phyloP scores from a whole-genome alignment of 495 filamentous ascomycete genomes.

The Aspergillus bertholletiae region DNA sequence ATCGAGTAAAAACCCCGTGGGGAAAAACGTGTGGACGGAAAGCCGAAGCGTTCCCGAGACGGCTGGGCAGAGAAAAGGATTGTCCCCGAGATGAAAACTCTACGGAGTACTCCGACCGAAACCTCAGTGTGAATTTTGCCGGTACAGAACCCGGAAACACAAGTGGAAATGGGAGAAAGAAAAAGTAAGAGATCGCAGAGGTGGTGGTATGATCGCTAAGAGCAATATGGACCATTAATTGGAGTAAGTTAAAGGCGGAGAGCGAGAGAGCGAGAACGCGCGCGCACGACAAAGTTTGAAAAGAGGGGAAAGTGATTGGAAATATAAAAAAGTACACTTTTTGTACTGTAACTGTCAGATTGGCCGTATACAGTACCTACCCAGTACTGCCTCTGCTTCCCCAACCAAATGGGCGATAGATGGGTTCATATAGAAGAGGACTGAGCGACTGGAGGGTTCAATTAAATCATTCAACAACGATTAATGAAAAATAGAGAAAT shows the following conservation, averaged over 20 bases:
- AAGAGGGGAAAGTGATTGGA: neutral
- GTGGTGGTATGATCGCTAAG: neutral
- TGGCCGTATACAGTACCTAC: neutral
- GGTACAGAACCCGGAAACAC: neutral
- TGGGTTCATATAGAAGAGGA: neutral
- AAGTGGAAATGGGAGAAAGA: neutral
- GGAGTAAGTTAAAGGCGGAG: neutral
- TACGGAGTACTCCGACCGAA: neutral
- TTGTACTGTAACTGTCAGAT: neutral
- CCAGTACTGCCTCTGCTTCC: neutral
- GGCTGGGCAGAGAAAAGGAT: neutral
- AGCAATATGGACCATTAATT: neutral
- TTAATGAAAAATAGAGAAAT: neutral
- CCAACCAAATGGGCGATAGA: neutral
- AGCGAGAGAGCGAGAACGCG: no score
- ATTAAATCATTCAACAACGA: neutral
- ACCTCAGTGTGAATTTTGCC: neutral
- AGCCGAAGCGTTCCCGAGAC: neutral
- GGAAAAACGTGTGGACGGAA: constrained; percentile 3
- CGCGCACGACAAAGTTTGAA: neutral
- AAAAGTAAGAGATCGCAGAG: neutral
- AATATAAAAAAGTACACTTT: neutral
- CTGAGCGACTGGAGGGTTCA: neutral
- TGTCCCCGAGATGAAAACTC: neutral
- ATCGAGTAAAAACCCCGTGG: constrained; percentile 2